Conservation (phyloP, 306 rosid genomes). For the Castanospermum australe region DNA sequence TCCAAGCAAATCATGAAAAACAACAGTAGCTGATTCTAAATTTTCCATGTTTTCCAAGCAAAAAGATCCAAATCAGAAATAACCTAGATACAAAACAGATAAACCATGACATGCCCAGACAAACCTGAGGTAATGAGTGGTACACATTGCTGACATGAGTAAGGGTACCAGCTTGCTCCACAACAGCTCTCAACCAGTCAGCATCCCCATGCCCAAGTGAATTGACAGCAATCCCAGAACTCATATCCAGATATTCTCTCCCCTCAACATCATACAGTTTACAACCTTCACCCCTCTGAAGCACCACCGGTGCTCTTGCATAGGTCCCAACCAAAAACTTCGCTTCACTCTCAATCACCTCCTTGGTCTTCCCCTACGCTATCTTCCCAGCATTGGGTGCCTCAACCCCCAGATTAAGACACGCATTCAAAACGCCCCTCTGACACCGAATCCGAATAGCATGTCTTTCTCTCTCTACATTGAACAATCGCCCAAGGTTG, state of each 20-base stretch:
- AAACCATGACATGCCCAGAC: not conserved
- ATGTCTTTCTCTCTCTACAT: not conserved
- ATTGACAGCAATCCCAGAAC: conserved; percentile 82
- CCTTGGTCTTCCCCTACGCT: conserved; percentile 31
- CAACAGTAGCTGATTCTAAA: not conserved
- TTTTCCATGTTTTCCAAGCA: not conserved
- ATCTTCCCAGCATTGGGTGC: conserved; percentile 23
- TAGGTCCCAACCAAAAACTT: conserved; percentile 74
- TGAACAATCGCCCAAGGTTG: conserved; percentile 9
- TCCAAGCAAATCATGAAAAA: not conserved
- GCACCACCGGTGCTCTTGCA: conserved; percentile 74
- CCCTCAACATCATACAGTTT: conserved; percentile 78
- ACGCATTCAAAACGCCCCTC: conserved; percentile 18
- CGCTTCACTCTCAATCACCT: conserved; percentile 67
- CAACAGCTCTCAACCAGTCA: conserved; percentile 77
- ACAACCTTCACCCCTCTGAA: conserved; percentile 75
- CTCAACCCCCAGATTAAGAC: conserved; percentile 40
- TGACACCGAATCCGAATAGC: not conserved
- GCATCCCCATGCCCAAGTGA: conserved; percentile 81
- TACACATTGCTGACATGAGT: conserved; percentile 84
- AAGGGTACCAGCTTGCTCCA: conserved; percentile 65
- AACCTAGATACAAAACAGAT: not conserved
- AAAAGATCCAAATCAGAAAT: not conserved
- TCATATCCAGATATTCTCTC: conserved; percentile 72
- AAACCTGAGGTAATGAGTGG: conserved; percentile 81